phyloP scores from a whole-genome alignment of 768 basidiomycete genomes.

The Chalciporus chontae region DNA sequence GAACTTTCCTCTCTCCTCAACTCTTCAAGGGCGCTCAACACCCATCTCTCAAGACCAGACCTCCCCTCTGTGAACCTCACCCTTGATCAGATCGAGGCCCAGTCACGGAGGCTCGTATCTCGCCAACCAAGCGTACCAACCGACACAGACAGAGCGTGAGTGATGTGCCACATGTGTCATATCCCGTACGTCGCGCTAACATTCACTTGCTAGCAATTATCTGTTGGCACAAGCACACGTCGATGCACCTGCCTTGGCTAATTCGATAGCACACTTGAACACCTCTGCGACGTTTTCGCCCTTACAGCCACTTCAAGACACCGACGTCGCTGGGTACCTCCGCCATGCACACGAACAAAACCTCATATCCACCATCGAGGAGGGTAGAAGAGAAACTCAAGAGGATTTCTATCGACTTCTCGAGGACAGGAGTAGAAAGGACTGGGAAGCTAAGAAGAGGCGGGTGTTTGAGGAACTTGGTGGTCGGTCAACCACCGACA shows the following conservation, averaged over 20 bases:
- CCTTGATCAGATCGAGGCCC: constrained; percentile 92
- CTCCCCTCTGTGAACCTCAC: constrained; percentile 87
- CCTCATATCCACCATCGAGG: constrained; percentile 90
- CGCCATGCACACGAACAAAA: constrained; percentile 95
- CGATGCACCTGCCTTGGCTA: constrained; percentile 83
- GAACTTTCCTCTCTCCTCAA: constrained; percentile 71
- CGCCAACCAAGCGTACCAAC: constrained; percentile 60
- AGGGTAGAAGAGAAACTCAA: constrained; percentile 81
- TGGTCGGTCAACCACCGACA: constrained; percentile 56
- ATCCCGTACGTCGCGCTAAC: constrained; percentile 8
- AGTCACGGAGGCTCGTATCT: constrained; percentile 80
- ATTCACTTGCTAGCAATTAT: constrained; percentile 58
- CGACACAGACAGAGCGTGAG: constrained; percentile 75
- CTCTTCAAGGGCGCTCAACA: constrained; percentile 69
- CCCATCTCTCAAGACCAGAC: constrained; percentile 74
- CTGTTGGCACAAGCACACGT: constrained; percentile 92
- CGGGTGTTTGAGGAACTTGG: constrained; percentile 88
- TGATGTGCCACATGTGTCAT: constrained; percentile 10
- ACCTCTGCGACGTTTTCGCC: constrained; percentile 82
- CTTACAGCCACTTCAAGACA: constrained; percentile 90
- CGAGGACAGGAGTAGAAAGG: constrained; percentile 67
- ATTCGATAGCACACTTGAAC: constrained; percentile 80
- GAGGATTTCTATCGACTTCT: constrained; percentile 80
- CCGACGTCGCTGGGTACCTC: constrained; percentile 89
- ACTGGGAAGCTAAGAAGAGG: constrained; percentile 91